These are phyloP conservation scores for Prunus mume DNA, from an alignment of 306 rosid species.

Conservation along the genomic window DNA sequence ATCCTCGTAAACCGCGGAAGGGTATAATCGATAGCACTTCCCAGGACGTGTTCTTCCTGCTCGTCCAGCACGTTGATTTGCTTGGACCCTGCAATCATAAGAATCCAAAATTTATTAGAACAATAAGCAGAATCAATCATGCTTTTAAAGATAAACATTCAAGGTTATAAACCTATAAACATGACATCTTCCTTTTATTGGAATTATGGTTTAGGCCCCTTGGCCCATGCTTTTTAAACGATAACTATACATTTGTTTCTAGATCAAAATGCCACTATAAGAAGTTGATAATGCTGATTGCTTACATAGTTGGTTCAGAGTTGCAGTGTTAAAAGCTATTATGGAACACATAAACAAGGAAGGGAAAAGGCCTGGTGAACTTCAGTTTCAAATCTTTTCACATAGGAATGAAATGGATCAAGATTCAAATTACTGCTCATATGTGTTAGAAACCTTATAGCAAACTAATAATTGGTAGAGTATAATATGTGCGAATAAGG, in stretches of 20 bases:
- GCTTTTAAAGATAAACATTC: not conserved
- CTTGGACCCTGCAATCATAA: constrained; percentile 76
- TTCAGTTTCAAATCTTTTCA: not conserved
- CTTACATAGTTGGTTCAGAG: not conserved
- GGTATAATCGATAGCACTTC: constrained; percentile 89
- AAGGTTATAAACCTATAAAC: not conserved
- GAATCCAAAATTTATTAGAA: not conserved
- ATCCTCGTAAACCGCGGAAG: constrained; percentile 61
- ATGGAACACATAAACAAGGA: not conserved
- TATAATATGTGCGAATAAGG: not conserved
- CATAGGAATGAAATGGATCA: not conserved
- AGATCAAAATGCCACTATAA: not conserved
- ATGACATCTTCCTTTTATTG: not conserved
- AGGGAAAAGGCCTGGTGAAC: not conserved
- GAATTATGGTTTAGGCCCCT: not conserved
- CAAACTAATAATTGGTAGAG: not conserved
- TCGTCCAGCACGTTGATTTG: constrained; percentile 93
- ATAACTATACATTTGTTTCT: not conserved
- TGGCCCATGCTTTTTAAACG: not conserved
- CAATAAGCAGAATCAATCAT: not conserved
- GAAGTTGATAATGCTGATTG: not conserved
- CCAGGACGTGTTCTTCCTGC: constrained; percentile 98
- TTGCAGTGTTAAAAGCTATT: not conserved
- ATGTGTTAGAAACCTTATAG: not conserved
- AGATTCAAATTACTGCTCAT: not conserved